Percentiles rank a stretch among this genome's conserved stretches.
These are phyloP conservation scores for Cryptosporidium meleagridis DNA, from an alignment of 169 alveolate genomes.

Conservation along the genomic window DNA sequence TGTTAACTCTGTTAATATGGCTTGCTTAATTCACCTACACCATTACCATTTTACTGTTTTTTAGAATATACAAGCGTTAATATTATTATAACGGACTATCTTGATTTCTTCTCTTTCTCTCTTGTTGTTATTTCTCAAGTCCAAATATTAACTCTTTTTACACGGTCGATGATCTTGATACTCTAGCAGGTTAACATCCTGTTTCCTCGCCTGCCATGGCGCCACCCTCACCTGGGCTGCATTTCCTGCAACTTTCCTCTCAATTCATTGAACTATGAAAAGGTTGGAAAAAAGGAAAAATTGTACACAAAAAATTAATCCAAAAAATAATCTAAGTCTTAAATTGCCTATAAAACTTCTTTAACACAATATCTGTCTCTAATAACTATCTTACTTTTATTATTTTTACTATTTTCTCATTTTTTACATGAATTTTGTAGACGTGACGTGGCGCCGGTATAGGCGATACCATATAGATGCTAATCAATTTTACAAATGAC, in stretches of 20 bases:
- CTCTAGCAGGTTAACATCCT: too few species aligned
- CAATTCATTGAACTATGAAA: neutral
- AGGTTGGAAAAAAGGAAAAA: neutral
- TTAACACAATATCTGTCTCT: neutral
- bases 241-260: neutral
- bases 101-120: neutral
- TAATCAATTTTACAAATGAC: slow-evolving; percentile 11
- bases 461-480: slow-evolving; percentile 33
- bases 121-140: neutral
- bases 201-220: neutral
- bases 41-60: slow-evolving; percentile 11
- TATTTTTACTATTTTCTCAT: neutral
- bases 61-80: slow-evolving; percentile 27
- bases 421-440: slow-evolving; percentile 30
- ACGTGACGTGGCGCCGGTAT: slow-evolving; percentile 63
- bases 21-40: neutral
- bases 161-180: too few species aligned
- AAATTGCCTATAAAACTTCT: neutral
- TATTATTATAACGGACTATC: slow-evolving; percentile 1
- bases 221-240: neutral
- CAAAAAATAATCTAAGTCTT: too few species aligned
- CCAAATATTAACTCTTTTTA: neutral
- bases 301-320: too few species aligned
- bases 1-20: slow-evolving; percentile 13
- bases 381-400: neutral